Conservation (phyloP, 2,329 filamentous ascomycete genomes). For the Pseudopithomyces maydicus region DNA sequence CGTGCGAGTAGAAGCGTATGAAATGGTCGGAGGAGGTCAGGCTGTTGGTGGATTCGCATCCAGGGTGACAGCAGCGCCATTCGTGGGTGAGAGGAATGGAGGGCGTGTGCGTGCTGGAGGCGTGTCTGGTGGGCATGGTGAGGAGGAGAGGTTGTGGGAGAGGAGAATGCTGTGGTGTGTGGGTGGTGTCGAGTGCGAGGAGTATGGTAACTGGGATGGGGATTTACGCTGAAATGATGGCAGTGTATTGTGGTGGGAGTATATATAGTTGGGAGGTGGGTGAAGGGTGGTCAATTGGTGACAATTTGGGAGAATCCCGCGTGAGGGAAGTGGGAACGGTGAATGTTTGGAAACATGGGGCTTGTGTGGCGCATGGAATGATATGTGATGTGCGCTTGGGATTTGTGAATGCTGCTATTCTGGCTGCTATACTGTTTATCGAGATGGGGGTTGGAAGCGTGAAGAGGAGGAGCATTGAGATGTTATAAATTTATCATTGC, state of each 20-base stretch:
- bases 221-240: too few species aligned
- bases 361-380: neutral
- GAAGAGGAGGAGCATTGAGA: too few species aligned
- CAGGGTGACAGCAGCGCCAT: neutral
- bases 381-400: too few species aligned
- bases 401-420: too few species aligned
- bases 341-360: neutral
- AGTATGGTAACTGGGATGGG: neutral
- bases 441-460: too few species aligned
- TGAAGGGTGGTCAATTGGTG: neutral
- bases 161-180: neutral
- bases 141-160: too few species aligned
- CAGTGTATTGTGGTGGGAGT: neutral
- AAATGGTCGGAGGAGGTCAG: neutral
- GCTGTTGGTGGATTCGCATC: neutral
- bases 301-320: neutral
- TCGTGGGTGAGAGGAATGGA: neutral
- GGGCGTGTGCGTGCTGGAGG: neutral
- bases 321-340: neutral
- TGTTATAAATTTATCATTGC: too few species aligned
- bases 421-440: too few species aligned
- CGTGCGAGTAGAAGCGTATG: neutral
- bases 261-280: neutral
- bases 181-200: neutral
- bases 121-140: neutral